A percentile compares a stretch with the other conserved stretches of the same genome.
Evolutionary conservation across 495 filamentous ascomycete species (phyloP).

Genomic region (Trichoderma asperelloides): DNA sequence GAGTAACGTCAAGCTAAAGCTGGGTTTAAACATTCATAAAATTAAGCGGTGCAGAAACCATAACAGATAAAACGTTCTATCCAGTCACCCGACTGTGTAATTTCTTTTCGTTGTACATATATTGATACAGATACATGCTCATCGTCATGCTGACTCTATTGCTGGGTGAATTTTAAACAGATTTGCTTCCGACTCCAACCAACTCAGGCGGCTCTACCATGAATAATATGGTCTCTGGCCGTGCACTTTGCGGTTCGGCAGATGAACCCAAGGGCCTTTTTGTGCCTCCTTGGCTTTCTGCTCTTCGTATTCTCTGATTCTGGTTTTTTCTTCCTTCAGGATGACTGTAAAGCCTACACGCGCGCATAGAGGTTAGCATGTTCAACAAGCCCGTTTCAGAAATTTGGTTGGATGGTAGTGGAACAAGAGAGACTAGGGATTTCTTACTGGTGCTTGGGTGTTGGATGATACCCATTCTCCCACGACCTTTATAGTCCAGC

Average conservation of each 20-base stretch:
- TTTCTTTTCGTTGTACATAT: constrained; percentile 6
- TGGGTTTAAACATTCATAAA: not conserved
- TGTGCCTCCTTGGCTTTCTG: constrained; percentile 60
- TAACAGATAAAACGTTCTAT: not conserved
- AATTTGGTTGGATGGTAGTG: not conserved
- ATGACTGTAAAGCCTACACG: constrained; percentile 60
- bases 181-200: not conserved
- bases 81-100: not conserved
- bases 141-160: not conserved
- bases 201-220: constrained; percentile 51
- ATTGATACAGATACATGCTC: constrained; percentile 3
- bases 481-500: constrained; percentile 60
- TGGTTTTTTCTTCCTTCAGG: constrained; percentile 87
- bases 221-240: constrained; percentile 80
- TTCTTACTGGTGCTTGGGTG: constrained; percentile 63
- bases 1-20: not conserved
- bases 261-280: constrained; percentile 70
- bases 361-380: constrained; percentile 11
- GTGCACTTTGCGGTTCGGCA: constrained; percentile 69
- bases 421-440: not conserved
- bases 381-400: not conserved
- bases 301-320: constrained; percentile 69
- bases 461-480: constrained; percentile 49
- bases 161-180: not conserved
- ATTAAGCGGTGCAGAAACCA: not conserved